Base-by-base conservation (phyloP, 2,329 filamentous ascomycete genomes). In the Penicillium sp. region DNA sequence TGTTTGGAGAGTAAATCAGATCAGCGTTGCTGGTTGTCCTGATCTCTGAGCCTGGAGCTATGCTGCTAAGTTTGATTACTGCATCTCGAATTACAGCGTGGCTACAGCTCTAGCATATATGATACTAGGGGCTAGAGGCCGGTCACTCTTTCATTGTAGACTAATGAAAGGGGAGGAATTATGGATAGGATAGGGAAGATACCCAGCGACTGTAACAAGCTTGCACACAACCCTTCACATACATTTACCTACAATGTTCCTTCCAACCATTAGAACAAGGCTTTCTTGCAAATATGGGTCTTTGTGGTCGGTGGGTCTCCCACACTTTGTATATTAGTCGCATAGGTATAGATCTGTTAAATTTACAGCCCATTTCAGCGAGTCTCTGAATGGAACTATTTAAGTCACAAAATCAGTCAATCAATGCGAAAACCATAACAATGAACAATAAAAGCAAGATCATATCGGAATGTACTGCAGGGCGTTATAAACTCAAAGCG, bases 1-100 rank as follows among this genome's bases (percentile, higher is more conserved):
- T 90, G 59, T 88, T 88, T 75, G 86, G 86, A 62, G 86, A 81
- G 67, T 81, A 66, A 58, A 47, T 11, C 34, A 14, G 21, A 34
- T 16, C n/a, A 41, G 24, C 13, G 10, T 9, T 27, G 16, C 13
- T 50, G 39, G 34, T 27, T 40, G 29, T 59, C 22, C 50, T 54
- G 40, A 34, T 42, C 45, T 47, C 50, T 40, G 43, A 27, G 46
- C 54, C 41, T 14, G 18, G 40, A 50, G 27, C 40, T 39, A 41
- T 36, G 34, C 42, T 51, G 18, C 45, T 45, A 45, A 31, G 43
- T 45, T 50, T 22, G 44, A 34, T 36, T 24, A 48, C 46, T 47
- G 39, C 24, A 27, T 53, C 24, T 51, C 13, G 10, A 21, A 24
- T 5, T 55, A 44, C 43, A 43, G 41, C 43, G 53, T 43, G 53